Conservation (phyloP, 495 filamentous ascomycete species). For the Lichenothelia convexa region DNA sequence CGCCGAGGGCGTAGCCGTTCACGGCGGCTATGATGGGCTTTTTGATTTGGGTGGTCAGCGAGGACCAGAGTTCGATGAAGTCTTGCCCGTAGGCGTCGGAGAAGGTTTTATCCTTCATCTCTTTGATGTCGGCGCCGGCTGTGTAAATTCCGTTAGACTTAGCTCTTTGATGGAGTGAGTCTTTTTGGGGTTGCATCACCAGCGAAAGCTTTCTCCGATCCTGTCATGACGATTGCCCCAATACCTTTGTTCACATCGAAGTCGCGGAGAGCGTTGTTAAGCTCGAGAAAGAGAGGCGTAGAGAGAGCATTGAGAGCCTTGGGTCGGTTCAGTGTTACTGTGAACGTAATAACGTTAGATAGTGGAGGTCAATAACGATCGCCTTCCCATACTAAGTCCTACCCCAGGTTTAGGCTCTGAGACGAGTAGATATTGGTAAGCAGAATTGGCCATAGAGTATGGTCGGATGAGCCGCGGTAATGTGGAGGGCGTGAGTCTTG, state of each 20-base stretch:
- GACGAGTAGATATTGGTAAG: slow-evolving; percentile 67
- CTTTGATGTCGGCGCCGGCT: slow-evolving; percentile 96
- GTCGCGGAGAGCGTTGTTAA: slow-evolving; percentile 61
- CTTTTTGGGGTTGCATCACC: slow-evolving; percentile 18
- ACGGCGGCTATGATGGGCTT: slow-evolving; percentile 90
- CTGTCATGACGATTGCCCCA: slow-evolving; percentile 70
- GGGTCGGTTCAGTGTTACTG: slow-evolving; percentile 89
- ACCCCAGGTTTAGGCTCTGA: slow-evolving; percentile 75
- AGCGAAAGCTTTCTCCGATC: slow-evolving; percentile 74
- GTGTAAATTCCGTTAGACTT: slow-evolving; percentile 1
- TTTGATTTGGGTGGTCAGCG: slow-evolving; percentile 59
- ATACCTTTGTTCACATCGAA: slow-evolving; percentile 54
- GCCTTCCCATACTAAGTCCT: slow-evolving; percentile 48
- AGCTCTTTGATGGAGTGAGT: background rate
- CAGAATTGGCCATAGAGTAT: slow-evolving; percentile 35
- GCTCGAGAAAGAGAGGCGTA: slow-evolving; percentile 70
- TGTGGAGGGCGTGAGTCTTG: slow-evolving; percentile 28
- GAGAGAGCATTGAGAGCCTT: slow-evolving; percentile 87
- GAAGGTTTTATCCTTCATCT: slow-evolving; percentile 88
- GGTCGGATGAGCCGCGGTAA: slow-evolving; percentile 29
- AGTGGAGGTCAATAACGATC: background rate
- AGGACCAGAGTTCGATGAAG: slow-evolving; percentile 89
- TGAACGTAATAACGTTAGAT: slow-evolving; percentile 1
- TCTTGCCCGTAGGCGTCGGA: slow-evolving; percentile 61
- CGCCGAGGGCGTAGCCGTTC: slow-evolving; percentile 82